Evolutionary conservation across 2,329 filamentous ascomycete species (phyloP).

Genomic region (Zasmidium angulare): DNA sequence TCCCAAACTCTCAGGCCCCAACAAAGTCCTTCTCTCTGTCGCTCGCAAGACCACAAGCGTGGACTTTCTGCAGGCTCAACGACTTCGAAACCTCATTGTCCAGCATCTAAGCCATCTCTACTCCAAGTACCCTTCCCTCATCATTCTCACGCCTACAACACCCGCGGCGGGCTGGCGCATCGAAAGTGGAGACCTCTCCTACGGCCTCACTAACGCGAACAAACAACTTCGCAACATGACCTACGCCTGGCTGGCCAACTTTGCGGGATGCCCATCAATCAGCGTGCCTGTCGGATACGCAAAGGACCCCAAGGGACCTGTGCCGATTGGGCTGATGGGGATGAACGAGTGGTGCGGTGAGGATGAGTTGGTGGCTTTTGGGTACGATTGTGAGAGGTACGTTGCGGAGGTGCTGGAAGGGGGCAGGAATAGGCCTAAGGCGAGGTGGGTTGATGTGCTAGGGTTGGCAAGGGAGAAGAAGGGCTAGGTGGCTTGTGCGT

Average conservation of each 20-base stretch:
- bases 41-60: constrained; percentile 63
- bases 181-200: constrained; percentile 49
- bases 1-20: constrained; percentile 60
- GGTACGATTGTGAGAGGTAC: constrained; percentile 52
- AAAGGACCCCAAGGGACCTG: constrained; percentile 55
- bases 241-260: constrained; percentile 83
- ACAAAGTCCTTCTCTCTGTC: constrained; percentile 67
- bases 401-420: constrained; percentile 33
- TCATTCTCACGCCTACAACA: constrained; percentile 76
- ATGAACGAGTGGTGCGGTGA: constrained; percentile 58
- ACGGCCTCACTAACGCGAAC: constrained; percentile 73
- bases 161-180: constrained; percentile 75
- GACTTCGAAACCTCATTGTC: constrained; percentile 76
- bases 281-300: constrained; percentile 73
- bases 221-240: constrained; percentile 70
- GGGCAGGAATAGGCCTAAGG: constrained; percentile 34
- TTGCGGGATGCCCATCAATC: constrained; percentile 74
- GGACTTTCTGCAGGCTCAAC: constrained; percentile 72
- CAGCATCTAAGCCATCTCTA: constrained; percentile 72
- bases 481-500: not conserved
- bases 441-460: constrained; percentile 43
- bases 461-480: constrained; percentile 14
- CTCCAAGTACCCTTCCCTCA: constrained; percentile 67
- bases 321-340: constrained; percentile 56
- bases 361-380: constrained; percentile 53